A percentile compares a stretch with the other conserved stretches of the same genome.
These are phyloP conservation scores for Tetrapisispora phaffii DNA, from an alignment of 805 yeast species.

Conservation along the genomic window DNA sequence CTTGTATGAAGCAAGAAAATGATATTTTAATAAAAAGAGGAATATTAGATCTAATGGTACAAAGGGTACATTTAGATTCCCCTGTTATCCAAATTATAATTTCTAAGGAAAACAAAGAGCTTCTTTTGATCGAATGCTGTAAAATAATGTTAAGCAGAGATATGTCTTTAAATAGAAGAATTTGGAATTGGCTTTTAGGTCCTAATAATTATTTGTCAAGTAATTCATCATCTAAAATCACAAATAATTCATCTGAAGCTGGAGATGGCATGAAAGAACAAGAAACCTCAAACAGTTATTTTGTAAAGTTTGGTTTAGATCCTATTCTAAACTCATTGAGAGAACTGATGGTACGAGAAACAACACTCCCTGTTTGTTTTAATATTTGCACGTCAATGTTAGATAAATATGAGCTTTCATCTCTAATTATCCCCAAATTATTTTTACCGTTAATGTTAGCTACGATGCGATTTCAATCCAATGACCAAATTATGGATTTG, in stretches of 20 bases:
- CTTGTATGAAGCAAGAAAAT: conserved; percentile 57
- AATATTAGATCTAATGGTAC: conserved; percentile 67
- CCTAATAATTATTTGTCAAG: conserved; percentile 32
- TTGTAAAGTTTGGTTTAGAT: conserved; percentile 44
- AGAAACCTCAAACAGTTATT: conserved; percentile 33
- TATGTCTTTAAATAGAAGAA: conserved; percentile 87
- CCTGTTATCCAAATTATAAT: conserved; percentile 42
- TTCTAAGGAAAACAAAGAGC: conserved; percentile 43
- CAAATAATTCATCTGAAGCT: not conserved
- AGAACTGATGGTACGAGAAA: conserved; percentile 33
- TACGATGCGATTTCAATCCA: conserved; percentile 30
- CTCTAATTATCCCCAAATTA: conserved; percentile 55
- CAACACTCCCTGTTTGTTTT: conserved; percentile 38
- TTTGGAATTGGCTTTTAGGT: conserved; percentile 90
- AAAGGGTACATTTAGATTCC: conserved; percentile 57
- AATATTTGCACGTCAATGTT: conserved; percentile 62
- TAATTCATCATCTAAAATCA: not conserved
- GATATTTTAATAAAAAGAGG: conserved; percentile 75
- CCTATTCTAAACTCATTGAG: conserved; percentile 45
- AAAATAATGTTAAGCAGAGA: conserved; percentile 68
- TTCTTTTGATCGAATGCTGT: conserved; percentile 53
- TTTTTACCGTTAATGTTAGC: conserved; percentile 54
- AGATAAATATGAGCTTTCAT: conserved; percentile 94
- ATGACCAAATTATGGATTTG: conserved; percentile 39
- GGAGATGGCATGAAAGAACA: not conserved